Conservation (phyloP, 2,329 filamentous ascomycete genomes). For the Diaporthe citrichinensis region DNA sequence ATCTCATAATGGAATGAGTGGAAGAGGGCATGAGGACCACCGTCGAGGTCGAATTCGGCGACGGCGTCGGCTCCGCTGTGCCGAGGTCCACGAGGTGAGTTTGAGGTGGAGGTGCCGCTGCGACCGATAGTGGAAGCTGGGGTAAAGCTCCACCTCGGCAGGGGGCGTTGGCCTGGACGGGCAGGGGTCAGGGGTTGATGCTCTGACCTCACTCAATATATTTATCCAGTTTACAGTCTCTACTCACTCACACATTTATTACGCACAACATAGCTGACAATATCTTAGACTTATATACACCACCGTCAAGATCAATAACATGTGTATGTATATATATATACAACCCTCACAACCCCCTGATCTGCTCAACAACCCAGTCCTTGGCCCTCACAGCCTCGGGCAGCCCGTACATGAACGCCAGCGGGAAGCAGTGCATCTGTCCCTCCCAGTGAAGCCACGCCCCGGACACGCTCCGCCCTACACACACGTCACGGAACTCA, state of each 20-base stretch:
- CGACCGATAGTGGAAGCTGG: neutral
- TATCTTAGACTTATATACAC: neutral
- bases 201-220: neutral
- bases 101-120: neutral
- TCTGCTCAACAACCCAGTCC: slow-evolving; percentile 5
- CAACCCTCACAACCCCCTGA: neutral
- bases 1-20: neutral
- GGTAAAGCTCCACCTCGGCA: slow-evolving; percentile 25
- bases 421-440: slow-evolving; percentile 3
- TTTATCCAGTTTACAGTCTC: too few species aligned
- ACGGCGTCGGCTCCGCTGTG: neutral
- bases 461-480: neutral
- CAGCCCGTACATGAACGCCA: neutral
- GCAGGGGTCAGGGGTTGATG: slow-evolving; percentile 5
- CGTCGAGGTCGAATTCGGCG: neutral
- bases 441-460: slow-evolving; percentile 1
- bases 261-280: too few species aligned
- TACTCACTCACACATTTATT: too few species aligned
- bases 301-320: neutral
- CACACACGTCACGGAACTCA: neutral
- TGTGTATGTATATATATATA: neutral
- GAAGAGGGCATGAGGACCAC: neutral
- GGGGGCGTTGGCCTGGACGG: neutral
- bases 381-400: neutral
- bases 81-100: slow-evolving; percentile 1